Percentiles rank a stretch among this genome's conserved stretches.
These are phyloP conservation scores for Colletotrichum somersetense DNA, from an alignment of 2,329 filamentous ascomycete genomes.

Conservation along the genomic window DNA sequence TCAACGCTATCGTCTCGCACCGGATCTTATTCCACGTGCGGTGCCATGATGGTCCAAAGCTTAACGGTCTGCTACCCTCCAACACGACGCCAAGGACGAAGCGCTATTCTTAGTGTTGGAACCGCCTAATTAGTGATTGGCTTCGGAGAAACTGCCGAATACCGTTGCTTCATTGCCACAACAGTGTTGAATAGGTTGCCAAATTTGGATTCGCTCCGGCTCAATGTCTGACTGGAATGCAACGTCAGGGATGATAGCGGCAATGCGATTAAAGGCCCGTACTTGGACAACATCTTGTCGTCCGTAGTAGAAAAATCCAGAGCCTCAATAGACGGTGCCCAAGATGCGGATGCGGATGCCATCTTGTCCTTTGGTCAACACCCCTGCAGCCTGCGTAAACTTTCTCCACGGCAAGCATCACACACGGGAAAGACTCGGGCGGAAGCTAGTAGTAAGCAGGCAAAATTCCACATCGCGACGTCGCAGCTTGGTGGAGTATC, in stretches of 20 bases:
- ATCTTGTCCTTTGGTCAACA: constrained; percentile 18
- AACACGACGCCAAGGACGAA: background rate
- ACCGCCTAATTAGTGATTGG: background rate
- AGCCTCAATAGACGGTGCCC: background rate
- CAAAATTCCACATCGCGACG: constrained; percentile 18
- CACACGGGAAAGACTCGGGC: constrained; percentile 8
- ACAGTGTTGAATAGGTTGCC: background rate
- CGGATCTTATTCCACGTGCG: constrained; percentile 16
- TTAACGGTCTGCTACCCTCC: constrained; percentile 3
- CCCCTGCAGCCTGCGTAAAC: background rate
- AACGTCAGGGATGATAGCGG: constrained; percentile 6
- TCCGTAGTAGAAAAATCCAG: background rate
- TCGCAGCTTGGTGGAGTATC: constrained; percentile 33
- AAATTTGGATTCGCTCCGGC: constrained; percentile 6
- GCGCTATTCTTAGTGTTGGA: background rate
- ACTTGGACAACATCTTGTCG: background rate
- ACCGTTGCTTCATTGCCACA: constrained; percentile 16
- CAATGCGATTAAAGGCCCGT: constrained; percentile 10
- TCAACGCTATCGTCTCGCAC: constrained; percentile 12
- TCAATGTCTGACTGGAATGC: constrained; percentile 1
- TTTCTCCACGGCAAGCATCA: background rate
- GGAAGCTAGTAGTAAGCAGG: constrained; percentile 4
- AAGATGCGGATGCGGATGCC: constrained; percentile 27
- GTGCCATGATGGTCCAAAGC: constrained; percentile 14
- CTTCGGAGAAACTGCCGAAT: constrained; percentile 33